phyloP scores from a whole-genome alignment of 2,329 filamentous ascomycete genomes.

The Samsoniella hepiali region DNA sequence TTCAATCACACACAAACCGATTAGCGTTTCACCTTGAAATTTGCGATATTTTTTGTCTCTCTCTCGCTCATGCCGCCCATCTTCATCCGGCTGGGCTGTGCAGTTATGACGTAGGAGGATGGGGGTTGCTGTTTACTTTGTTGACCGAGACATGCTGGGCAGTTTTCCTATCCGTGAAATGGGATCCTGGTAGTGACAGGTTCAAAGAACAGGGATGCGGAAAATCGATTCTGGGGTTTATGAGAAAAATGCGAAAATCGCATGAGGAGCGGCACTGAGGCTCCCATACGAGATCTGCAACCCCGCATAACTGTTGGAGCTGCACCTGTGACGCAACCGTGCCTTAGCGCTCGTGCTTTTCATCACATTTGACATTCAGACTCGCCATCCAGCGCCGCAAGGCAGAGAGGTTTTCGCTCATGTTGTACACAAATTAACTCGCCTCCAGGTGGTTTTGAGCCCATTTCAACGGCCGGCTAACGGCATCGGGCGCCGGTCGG shows the following conservation, averaged over 20 bases:
- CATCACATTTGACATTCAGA: background rate
- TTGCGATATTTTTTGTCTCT: background rate
- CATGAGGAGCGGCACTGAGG: background rate
- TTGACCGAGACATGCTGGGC: constrained; percentile 10
- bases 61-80: background rate
- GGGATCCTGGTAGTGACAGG: background rate
- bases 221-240: background rate
- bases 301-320: constrained; percentile 1
- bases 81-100: background rate
- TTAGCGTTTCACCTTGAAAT: background rate
- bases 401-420: background rate
- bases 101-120: constrained; percentile 5
- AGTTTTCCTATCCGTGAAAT: background rate
- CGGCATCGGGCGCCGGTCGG: no score
- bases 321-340: constrained; percentile 13
- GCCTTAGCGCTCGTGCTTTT: constrained; percentile 12
- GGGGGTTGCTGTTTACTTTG: constrained; percentile 6
- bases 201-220: background rate
- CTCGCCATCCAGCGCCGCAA: background rate
- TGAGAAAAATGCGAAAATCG: background rate
- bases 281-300: constrained; percentile 7
- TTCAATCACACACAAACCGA: no score
- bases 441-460: background rate
- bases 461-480: background rate
- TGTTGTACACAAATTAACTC: background rate